Evolutionary conservation across 306 rosid genomes (phyloP), one percentile per base, ranked within the genome.

Genomic region (Acacia melanoxylon): DNA sequence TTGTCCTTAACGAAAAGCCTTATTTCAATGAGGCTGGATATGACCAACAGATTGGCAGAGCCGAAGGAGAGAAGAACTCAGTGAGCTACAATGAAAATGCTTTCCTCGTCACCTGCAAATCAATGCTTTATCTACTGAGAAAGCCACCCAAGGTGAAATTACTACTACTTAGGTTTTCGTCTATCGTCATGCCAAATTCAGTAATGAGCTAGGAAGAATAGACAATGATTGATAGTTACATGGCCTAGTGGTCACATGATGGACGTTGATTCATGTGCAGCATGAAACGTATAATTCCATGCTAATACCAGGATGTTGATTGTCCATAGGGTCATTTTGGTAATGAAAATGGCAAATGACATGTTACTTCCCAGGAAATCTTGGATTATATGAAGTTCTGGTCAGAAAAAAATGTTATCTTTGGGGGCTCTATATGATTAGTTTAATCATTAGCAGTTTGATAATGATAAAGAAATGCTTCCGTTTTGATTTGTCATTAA

Each of bases 1-100:
- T 93, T 45, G 98, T 96, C 85, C 97, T 96, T 35, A 96, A 96
- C 24, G 98, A 93, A 83, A 93, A 87, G 91, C 99, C 99, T 69
- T 96, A 96, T 87, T 93, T 93, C 88, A 96, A 96, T 29, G 99
- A 96, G 87, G 99, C 99, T 62, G 99, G 99, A 49, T 93, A 93
- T 85, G 97, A 93, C 86, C 91, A 85, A 72, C 99, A 92, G 88
- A 77, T 91, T 6, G 99, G 99, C 72, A 81, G 89, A 91, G 92
- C 93, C 19, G 97, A 96, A 83, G 99, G 97, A 85, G 98, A 96
- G 94, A 96, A 83, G 75, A 93, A 93, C 89, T 96, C 99, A 0
- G 89, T 88, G 22, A 87, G 98, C 90, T 96, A 93, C 85, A 96
- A 96, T 20, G 99, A 96, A 83, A 96, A 93, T 68, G 97, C 98